Evolutionary conservation across 1,139 yeast species (phyloP), one percentile per base, ranked within the genome.

Genomic region (Suhomyces terraborum): DNA sequence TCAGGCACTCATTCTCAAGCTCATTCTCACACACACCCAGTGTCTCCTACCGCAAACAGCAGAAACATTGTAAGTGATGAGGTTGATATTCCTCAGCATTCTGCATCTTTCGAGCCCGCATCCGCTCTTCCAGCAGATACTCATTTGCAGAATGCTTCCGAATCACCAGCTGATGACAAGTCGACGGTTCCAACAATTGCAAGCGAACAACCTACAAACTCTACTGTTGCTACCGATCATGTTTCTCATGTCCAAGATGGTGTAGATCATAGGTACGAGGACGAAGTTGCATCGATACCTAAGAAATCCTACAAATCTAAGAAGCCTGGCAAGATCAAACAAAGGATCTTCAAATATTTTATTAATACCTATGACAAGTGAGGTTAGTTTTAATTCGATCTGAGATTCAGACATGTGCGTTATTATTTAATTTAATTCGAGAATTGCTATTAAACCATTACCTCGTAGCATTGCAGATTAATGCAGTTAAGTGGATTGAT

Each of bases 281-380:
- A 38, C 25, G 36, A 38, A 19, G 22, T 34, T 10, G 31, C 39
- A n/a, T 28, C 39, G n/a, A 27, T 36, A 12, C 23, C 37, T 6
- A 39, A 36, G 35, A 33, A 41, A 17, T 26, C 37, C 20, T 27
- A 18, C 16, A 42, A 44, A 28, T 26, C 42, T 36, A 43, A 45
- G 38, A 40, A 47, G 38, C 47, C 47, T n/a, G 43, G 47, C 28
- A 61, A 59, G 40, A 67, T 70, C 47, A 69, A 61, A 43, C 58
- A 61, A 26, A 66, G 55, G 43, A 51, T 71, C 32, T 59, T 58
- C 49, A 69, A 68, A 47, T 64, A 62, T 42, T 71, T 71, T 46
- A 58, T 71, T 13, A 66, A 63, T 44, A 41, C 58, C 31, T 68
- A 67, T 47, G 65, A 62, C 26, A 38, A 38, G 29, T 38, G 29